These are phyloP conservation scores for Saccharomyces mikatae DNA, from an alignment of 805 yeast genomes.

Conservation along the genomic window DNA sequence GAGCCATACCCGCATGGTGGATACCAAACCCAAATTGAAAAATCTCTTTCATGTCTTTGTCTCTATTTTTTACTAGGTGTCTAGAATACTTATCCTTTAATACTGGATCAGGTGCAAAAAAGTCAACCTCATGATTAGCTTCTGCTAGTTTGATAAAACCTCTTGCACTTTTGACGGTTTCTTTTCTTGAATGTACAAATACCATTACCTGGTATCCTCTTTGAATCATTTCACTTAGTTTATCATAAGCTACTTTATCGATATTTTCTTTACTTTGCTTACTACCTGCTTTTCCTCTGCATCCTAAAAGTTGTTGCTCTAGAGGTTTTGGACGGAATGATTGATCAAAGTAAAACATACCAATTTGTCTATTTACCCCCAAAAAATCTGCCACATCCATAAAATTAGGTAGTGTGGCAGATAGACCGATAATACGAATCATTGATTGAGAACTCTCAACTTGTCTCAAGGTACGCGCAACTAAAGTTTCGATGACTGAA, in stretches of 20 bases:
- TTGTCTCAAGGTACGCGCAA: constrained; percentile 88
- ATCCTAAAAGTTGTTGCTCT: constrained; percentile 81
- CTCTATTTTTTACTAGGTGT: constrained; percentile 65
- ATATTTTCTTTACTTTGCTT: constrained; percentile 59
- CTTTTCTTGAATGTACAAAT: constrained; percentile 92
- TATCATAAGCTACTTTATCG: constrained; percentile 70
- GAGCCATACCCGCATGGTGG: constrained; percentile 95
- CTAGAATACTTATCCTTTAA: constrained; percentile 37
- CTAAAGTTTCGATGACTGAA: constrained; percentile 90
- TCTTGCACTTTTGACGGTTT: constrained; percentile 77
- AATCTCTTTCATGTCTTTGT: constrained; percentile 72
- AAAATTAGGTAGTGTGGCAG: constrained; percentile 89
- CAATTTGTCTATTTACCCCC: constrained; percentile 81
- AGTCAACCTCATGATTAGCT: constrained; percentile 44
- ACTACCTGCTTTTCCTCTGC: constrained; percentile 75
- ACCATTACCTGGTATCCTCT: constrained; percentile 89
- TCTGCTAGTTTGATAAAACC: constrained; percentile 62
- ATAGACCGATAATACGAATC: constrained; percentile 88
- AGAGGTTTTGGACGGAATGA: constrained; percentile 91
- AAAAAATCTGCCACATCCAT: constrained; percentile 91
- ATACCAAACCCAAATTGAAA: constrained; percentile 79
- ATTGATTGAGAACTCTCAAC: constrained; percentile 90
- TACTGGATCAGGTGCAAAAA: constrained; percentile 31
- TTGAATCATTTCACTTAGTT: constrained; percentile 55
- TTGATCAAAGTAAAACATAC: constrained; percentile 91